Conservation (phyloP, 2,329 filamentous ascomycete genomes). For the Coniochaeta pulveracea region DNA sequence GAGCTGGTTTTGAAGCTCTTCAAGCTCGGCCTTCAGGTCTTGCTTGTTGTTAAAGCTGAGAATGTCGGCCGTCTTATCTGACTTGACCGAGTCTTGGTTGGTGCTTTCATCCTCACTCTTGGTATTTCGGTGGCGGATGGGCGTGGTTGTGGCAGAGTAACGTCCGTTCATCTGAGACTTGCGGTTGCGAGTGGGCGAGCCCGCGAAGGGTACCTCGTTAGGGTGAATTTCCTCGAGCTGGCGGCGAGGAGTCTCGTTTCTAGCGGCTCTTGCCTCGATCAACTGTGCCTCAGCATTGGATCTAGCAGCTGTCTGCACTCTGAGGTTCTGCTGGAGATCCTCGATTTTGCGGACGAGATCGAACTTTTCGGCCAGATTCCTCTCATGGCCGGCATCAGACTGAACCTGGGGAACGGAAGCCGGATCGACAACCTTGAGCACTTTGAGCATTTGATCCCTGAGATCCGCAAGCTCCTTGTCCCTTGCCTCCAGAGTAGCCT, state of each 20-base stretch:
- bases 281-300: constrained; percentile 75
- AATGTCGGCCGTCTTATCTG: constrained; percentile 77
- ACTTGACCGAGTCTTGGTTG: constrained; percentile 64
- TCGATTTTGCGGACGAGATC: constrained; percentile 81
- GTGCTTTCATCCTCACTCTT: constrained; percentile 25
- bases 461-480: constrained; percentile 74
- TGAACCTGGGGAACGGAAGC: constrained; percentile 54
- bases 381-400: constrained; percentile 48
- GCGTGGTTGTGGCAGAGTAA: constrained; percentile 65
- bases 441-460: constrained; percentile 64
- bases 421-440: constrained; percentile 82
- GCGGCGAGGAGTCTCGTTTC: constrained; percentile 60
- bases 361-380: constrained; percentile 60
- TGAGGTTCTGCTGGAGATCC: constrained; percentile 76
- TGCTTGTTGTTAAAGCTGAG: constrained; percentile 77
- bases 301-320: constrained; percentile 71
- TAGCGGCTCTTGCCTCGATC: constrained; percentile 61
- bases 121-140: constrained; percentile 60
- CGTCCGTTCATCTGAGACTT: constrained; percentile 39
- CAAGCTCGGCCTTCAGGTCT: constrained; percentile 82
- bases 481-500: constrained; percentile 65
- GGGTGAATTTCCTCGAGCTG: constrained; percentile 79
- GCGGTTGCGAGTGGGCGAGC: constrained; percentile 62
- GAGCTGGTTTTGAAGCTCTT: constrained; percentile 86
- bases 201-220: constrained; percentile 64